Conservation (phyloP, 495 filamentous ascomycete species). For the Penicillium arizonense region DNA sequence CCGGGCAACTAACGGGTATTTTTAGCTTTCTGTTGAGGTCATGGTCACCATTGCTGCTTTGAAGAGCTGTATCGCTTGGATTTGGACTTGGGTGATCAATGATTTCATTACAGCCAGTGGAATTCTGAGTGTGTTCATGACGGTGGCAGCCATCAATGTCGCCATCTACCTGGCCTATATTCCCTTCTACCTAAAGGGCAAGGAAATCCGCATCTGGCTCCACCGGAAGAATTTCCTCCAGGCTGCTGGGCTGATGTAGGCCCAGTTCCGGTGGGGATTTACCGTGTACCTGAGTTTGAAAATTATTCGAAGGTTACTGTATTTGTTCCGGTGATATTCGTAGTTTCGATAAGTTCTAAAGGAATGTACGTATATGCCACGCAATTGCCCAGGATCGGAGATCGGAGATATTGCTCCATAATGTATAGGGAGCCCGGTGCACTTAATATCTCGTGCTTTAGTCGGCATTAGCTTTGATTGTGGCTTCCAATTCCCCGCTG, state of each 20-base stretch:
- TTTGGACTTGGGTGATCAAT: conserved; percentile 26
- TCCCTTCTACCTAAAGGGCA: conserved; percentile 15
- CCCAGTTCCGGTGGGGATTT: background rate
- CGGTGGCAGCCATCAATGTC: conserved; percentile 20
- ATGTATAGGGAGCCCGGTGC: too few species aligned
- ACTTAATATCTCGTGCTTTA: background rate
- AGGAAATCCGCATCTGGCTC: conserved; percentile 17
- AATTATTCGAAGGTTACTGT: background rate
- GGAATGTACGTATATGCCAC: too few species aligned
- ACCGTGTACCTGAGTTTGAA: background rate
- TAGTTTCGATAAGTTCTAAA: too few species aligned
- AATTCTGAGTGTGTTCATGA: conserved; percentile 18
- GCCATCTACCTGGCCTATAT: conserved; percentile 17
- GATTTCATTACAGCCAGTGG: conserved; percentile 18
- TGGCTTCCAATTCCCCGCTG: background rate
- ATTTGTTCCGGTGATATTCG: too few species aligned
- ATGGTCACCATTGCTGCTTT: conserved; percentile 22
- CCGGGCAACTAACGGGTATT: background rate
- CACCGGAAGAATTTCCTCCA: conserved; percentile 13
- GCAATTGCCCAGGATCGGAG: too few species aligned
- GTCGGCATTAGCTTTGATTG: too few species aligned
- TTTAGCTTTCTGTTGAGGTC: conserved; percentile 19
- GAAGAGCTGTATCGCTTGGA: conserved; percentile 21
- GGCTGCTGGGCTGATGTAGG: conserved; percentile 6
- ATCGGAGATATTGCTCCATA: too few species aligned